Evolutionary conservation across 1,139 yeast genomes (phyloP).

Genomic region (Lodderomyces margitis): DNA sequence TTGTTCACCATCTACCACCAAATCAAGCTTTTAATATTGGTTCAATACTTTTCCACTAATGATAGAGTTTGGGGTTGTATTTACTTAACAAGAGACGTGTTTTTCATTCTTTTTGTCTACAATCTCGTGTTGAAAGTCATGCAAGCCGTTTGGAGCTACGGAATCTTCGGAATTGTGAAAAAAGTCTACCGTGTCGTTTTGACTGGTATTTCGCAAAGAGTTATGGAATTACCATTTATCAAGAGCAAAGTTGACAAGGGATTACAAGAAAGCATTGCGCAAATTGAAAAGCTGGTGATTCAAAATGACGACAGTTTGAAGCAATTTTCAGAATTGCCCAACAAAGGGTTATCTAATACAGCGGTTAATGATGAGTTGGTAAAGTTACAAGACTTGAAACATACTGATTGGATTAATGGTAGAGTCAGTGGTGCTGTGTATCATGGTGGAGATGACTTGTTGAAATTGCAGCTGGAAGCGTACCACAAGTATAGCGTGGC

Average conservation of each 20-base stretch:
- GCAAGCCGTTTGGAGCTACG: slow-evolving; percentile 35
- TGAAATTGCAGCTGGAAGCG: slow-evolving; percentile 72
- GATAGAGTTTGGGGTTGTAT: slow-evolving; percentile 16
- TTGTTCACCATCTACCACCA: slow-evolving; percentile 3
- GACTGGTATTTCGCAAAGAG: slow-evolving; percentile 22
- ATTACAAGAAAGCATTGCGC: slow-evolving; percentile 43
- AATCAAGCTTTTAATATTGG: background rate
- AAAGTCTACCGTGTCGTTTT: slow-evolving; percentile 11
- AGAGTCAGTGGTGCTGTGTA: slow-evolving; percentile 93
- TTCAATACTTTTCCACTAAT: slow-evolving; percentile 6
- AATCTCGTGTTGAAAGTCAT: slow-evolving; percentile 12
- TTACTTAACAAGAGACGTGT: slow-evolving; percentile 25
- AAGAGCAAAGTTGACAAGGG: slow-evolving; percentile 59
- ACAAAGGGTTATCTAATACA: slow-evolving; percentile 48
- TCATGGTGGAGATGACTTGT: slow-evolving; percentile 82
- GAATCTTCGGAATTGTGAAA: slow-evolving; percentile 28
- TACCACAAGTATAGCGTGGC: slow-evolving; percentile 79
- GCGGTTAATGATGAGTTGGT: slow-evolving; percentile 50
- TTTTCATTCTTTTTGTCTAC: slow-evolving; percentile 21
- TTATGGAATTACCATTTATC: slow-evolving; percentile 55
- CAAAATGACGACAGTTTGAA: slow-evolving; percentile 46
- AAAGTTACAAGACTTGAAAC: slow-evolving; percentile 49
- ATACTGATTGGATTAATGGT: slow-evolving; percentile 80
- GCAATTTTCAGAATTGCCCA: slow-evolving; percentile 56
- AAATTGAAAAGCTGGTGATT: slow-evolving; percentile 56